Percentiles rank a stretch among this genome's conserved stretches.
Conservation (phyloP, 352 stramenopile genomes). For the Aphanomyces astaci region DNA sequence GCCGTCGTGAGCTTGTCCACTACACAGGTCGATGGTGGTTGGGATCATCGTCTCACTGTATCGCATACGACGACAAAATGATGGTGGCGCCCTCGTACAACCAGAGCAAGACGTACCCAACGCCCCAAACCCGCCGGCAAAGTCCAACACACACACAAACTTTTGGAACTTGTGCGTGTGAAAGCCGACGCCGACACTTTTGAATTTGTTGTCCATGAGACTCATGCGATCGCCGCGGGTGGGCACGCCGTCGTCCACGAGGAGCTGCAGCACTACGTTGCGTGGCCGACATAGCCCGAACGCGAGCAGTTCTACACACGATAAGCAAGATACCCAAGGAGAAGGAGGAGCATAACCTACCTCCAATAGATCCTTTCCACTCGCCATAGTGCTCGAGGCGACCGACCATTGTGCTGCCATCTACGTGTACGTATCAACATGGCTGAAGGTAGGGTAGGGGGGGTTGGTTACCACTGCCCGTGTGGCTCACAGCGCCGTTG, state of each 20-base stretch:
- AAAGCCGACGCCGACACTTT: neutral
- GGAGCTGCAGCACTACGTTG: conserved; percentile 21
- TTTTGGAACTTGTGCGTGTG: conserved; percentile 22
- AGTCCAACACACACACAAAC: conserved; percentile 20
- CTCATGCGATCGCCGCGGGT: conserved; percentile 14
- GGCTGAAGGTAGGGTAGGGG: neutral
- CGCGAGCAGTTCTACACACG: conserved; percentile 18
- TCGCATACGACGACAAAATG: too few species aligned
- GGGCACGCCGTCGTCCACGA: conserved; percentile 18
- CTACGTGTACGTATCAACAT: neutral
- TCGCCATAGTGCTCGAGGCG: conserved; percentile 18
- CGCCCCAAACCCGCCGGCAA: conserved; percentile 18
- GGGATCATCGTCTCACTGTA: too few species aligned
- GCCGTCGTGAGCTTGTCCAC: conserved; percentile 17
- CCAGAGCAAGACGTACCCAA: too few species aligned
- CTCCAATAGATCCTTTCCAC: conserved; percentile 21
- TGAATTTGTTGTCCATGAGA: conserved; percentile 18
- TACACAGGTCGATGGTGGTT: too few species aligned
- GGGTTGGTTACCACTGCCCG: conserved; percentile 1
- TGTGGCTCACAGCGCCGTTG: conserved; percentile 22
- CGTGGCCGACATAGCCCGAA: conserved; percentile 16
- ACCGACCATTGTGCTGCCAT: conserved; percentile 20
- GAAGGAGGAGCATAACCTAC: neutral
- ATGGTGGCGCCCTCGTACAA: too few species aligned
- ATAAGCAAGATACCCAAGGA: neutral